Evolutionary conservation across 1,139 yeast species (phyloP).

Genomic region (Spathaspora sp.): DNA sequence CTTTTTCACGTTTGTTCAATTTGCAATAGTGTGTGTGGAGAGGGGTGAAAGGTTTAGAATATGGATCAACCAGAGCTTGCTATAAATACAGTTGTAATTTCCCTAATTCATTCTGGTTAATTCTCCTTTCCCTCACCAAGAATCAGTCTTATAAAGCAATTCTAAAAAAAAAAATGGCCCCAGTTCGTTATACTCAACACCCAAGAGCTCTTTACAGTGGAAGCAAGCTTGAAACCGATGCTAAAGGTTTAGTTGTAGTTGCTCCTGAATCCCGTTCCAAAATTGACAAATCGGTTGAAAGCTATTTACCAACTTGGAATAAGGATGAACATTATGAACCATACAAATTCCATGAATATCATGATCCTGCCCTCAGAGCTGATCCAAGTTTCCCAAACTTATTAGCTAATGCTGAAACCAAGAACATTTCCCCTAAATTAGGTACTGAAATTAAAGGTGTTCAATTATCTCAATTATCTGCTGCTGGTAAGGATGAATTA

Average conservation of each 20-base stretch:
- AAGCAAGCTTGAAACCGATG: constrained; percentile 15
- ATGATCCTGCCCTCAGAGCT: constrained; percentile 57
- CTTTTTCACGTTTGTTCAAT: not conserved
- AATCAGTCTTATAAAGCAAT: not conserved
- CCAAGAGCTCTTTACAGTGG: constrained; percentile 13
- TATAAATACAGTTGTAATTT: not conserved
- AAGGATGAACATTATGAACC: constrained; percentile 43
- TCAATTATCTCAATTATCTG: constrained; percentile 53
- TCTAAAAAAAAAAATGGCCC: constrained; percentile 13
- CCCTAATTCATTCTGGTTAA: not conserved
- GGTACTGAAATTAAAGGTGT: constrained; percentile 64
- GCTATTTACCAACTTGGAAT: constrained; percentile 54
- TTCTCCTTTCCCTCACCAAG: not conserved
- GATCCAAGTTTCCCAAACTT: constrained; percentile 55
- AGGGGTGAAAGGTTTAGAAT: not conserved
- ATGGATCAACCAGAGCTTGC: not conserved
- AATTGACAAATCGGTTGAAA: constrained; percentile 26
- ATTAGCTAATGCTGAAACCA: constrained; percentile 34
- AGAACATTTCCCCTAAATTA: constrained; percentile 58
- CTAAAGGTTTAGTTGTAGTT: constrained; percentile 24
- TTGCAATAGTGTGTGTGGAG: not conserved
- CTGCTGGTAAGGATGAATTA: constrained; percentile 59
- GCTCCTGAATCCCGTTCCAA: constrained; percentile 14
- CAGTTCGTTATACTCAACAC: constrained; percentile 11
- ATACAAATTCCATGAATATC: constrained; percentile 46